Base-by-base conservation (phyloP, 345 rosid species). In the Acer campestre region DNA sequence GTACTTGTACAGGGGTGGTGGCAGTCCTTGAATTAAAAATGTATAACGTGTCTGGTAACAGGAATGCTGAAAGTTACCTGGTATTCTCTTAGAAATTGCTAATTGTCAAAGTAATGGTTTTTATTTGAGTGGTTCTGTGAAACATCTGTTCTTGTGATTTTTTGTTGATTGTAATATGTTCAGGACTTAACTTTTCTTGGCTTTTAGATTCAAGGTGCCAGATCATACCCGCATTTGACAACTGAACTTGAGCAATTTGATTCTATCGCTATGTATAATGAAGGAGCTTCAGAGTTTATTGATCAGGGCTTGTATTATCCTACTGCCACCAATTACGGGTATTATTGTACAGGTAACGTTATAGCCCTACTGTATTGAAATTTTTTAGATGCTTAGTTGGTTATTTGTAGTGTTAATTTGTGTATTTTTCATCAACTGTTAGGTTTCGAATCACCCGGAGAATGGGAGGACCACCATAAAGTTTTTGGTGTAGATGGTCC, bases 391-490 rank as follows among this genome's bases (percentile, higher is more conserved):
- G n/a, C 65, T 61, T 46, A 53, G 16, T 58, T 59, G 27, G 63
- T 22, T 59, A 59, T n/a, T 22, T 29, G 73, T 27, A 40, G 27
- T 59, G 75, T 51, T 73, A 61, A 78, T n/a, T 46, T 73, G 65
- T 59, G 6, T 0, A 7, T 75, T 75, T 25, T 53, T 82, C 65
- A 70, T 61, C 77, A 14, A 48, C 27, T 69, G 20, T 72, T 80
- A 95, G 98, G 99, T 84, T 89, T 88, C 68, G 99, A 93, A 81
- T 75, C 97, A 83, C 95, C 98, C 83, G 83, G 86, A 61, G 97
- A 93, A 74, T 95, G 97, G 95, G 98, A 93, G 93, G 95, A 91
- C 92, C 98, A 89, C 74, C 88, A 85, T 74, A 86, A 85, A 80
- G 29, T 92, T 89, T 92, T 90, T 87, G 91, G 92, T 74, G 84